phyloP scores from a whole-genome alignment of 495 filamentous ascomycete species.

The Usnea hakonensis region DNA sequence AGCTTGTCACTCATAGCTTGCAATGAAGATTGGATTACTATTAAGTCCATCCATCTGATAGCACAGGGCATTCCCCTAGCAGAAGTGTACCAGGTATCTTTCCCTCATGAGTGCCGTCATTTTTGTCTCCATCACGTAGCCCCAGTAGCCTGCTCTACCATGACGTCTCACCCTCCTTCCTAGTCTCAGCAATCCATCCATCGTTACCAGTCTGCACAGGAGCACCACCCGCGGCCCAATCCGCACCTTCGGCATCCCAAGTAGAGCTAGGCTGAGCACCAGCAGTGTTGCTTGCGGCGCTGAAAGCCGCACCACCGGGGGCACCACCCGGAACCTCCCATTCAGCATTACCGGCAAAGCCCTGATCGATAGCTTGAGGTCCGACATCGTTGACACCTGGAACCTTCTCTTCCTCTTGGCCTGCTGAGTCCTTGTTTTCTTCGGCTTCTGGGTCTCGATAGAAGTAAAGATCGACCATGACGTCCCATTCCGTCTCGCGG shows the following conservation, averaged over 20 bases:
- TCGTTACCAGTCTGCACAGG: slow-evolving; percentile 52
- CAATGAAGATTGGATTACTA: slow-evolving; percentile 38
- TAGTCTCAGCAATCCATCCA: slow-evolving; percentile 58
- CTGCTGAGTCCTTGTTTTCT: slow-evolving; percentile 81
- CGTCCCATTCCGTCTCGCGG: slow-evolving; percentile 94
- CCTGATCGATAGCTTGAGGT: slow-evolving; percentile 65
- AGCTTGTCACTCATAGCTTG: not conserved
- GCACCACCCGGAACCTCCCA: slow-evolving; percentile 64
- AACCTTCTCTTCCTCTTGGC: slow-evolving; percentile 52
- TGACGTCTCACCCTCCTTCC: slow-evolving; percentile 42
- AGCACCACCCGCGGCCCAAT: slow-evolving; percentile 60
- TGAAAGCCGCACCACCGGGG: slow-evolving; percentile 53
- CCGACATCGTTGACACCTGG: slow-evolving; percentile 80
- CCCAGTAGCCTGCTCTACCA: slow-evolving; percentile 50
- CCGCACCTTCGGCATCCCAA: slow-evolving; percentile 75
- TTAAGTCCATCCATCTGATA: slow-evolving; percentile 54
- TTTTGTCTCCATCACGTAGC: slow-evolving; percentile 36
- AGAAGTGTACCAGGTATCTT: slow-evolving; percentile 69
- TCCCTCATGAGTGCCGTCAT: slow-evolving; percentile 89
- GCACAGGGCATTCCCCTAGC: slow-evolving; percentile 94
- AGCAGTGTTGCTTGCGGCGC: slow-evolving; percentile 53
- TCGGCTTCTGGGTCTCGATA: slow-evolving; percentile 99
- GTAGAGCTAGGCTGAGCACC: slow-evolving; percentile 44
- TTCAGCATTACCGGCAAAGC: slow-evolving; percentile 59
- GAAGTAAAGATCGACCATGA: slow-evolving; percentile 99